Conservation (phyloP, 2,329 filamentous ascomycete genomes). For the Diaporthe amygdali region DNA sequence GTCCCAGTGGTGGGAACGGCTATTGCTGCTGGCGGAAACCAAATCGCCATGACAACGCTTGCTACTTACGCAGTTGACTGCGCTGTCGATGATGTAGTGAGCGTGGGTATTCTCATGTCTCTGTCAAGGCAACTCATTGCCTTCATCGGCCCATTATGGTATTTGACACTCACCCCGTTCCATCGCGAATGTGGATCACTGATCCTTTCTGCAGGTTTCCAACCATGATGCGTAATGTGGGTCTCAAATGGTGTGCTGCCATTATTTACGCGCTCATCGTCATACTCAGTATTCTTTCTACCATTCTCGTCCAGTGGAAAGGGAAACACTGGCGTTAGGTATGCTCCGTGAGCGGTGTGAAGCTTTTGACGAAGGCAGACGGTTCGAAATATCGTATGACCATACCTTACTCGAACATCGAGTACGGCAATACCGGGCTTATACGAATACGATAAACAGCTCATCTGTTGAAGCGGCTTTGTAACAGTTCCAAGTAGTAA, state of each 20-base stretch:
- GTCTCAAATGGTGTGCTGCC: constrained; percentile 3
- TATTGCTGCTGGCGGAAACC: constrained; percentile 56
- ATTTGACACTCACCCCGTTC: background rate
- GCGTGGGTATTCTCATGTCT: constrained; percentile 61
- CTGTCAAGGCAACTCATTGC: constrained; percentile 56
- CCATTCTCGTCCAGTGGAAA: background rate
- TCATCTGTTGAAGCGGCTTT: too few relatives aligned
- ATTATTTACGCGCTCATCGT: background rate
- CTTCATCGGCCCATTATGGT: constrained; percentile 45
- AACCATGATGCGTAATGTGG: constrained; percentile 3
- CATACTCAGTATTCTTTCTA: background rate
- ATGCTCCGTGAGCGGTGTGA: too few relatives aligned
- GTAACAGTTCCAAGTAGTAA: too few relatives aligned
- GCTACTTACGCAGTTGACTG: constrained; percentile 64
- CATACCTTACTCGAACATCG: too few relatives aligned
- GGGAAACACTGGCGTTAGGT: background rate
- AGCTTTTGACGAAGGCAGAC: too few relatives aligned
- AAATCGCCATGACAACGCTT: constrained; percentile 62
- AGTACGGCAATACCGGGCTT: too few relatives aligned
- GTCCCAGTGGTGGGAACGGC: constrained; percentile 58
- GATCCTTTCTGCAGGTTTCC: background rate
- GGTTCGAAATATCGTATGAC: too few relatives aligned
- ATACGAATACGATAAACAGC: too few relatives aligned
- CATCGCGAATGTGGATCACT: background rate
- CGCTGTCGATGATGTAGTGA: constrained; percentile 52